Evolutionary conservation across 805 yeast species (phyloP).

Genomic region (Saccharomycopsis sp.): DNA sequence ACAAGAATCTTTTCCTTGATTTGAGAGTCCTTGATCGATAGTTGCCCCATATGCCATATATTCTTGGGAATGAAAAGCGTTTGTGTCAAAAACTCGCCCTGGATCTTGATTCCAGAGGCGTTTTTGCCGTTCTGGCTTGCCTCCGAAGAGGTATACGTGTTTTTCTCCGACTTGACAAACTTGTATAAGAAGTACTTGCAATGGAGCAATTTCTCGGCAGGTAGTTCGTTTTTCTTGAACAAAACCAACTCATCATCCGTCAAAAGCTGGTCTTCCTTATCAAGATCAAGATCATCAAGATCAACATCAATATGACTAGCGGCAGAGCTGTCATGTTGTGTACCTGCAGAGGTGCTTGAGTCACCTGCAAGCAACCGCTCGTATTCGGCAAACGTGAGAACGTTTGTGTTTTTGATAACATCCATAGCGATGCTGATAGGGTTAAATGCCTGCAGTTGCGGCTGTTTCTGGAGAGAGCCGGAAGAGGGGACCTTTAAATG

Average conservation of each 20-base stretch:
- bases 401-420: not conserved
- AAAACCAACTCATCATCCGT: not conserved
- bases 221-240: conserved; percentile 8
- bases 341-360: too few relatives aligned
- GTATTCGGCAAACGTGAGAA: not conserved
- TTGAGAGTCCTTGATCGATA: conserved; percentile 10
- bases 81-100: conserved; percentile 15
- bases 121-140: not conserved
- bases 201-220: conserved; percentile 7
- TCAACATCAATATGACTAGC: not conserved
- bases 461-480: not conserved
- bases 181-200: conserved; percentile 17
- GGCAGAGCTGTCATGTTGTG: not conserved
- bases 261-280: not conserved
- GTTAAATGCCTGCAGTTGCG: not conserved
- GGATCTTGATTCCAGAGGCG: not conserved
- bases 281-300: not conserved
- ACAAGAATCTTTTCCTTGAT: conserved; percentile 18
- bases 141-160: not conserved
- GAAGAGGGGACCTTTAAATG: not conserved
- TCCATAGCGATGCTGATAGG: not conserved
- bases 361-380: not conserved
- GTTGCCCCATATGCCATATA: conserved; percentile 7
- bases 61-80: conserved; percentile 12
- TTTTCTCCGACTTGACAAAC: conserved; percentile 8